Evolutionary conservation across 1,284 basidiomycete genomes (phyloP).

Genomic region (Papiliotrema fonsecae): DNA sequence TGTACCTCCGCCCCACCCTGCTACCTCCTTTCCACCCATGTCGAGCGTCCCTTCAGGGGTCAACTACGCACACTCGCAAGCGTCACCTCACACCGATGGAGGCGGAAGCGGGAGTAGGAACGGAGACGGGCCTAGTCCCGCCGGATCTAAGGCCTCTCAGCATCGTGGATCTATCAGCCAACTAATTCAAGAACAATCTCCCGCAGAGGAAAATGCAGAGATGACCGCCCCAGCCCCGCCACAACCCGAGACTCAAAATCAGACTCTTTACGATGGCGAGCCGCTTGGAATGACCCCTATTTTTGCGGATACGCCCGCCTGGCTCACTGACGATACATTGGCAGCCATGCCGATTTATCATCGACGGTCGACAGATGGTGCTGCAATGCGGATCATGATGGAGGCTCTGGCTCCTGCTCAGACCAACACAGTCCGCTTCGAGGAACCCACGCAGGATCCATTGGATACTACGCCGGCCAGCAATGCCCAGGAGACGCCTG

Average conservation of each 20-base stretch:
- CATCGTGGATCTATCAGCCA: conserved; percentile 4
- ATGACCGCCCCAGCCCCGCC: not conserved
- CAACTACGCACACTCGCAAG: not conserved
- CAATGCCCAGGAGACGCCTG: not conserved
- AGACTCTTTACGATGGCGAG: conserved; percentile 27
- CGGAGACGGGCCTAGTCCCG: conserved; percentile 7
- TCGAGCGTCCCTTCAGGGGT: not conserved
- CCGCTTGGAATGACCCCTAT: conserved; percentile 21
- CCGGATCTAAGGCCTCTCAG: conserved; percentile 1
- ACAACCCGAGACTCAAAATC: conserved; percentile 7
- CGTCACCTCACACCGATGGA: conserved; percentile 8
- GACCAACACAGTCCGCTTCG: conserved; percentile 1
- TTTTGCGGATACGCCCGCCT: conserved; percentile 29
- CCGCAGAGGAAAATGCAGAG: not conserved
- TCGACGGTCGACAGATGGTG: conserved; percentile 28
- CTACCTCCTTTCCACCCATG: not conserved
- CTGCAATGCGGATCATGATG: conserved; percentile 24
- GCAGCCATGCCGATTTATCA: conserved; percentile 25
- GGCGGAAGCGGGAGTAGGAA: conserved; percentile 6
- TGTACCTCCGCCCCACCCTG: not conserved
- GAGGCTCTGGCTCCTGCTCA: conserved; percentile 17
- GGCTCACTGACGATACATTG: conserved; percentile 25
- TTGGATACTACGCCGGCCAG: conserved; percentile 9
- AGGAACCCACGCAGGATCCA: conserved; percentile 16
- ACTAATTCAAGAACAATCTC: not conserved